Evolutionary conservation across 306 rosid species (phyloP).

Genomic region (Vigna reflexopilosa): DNA sequence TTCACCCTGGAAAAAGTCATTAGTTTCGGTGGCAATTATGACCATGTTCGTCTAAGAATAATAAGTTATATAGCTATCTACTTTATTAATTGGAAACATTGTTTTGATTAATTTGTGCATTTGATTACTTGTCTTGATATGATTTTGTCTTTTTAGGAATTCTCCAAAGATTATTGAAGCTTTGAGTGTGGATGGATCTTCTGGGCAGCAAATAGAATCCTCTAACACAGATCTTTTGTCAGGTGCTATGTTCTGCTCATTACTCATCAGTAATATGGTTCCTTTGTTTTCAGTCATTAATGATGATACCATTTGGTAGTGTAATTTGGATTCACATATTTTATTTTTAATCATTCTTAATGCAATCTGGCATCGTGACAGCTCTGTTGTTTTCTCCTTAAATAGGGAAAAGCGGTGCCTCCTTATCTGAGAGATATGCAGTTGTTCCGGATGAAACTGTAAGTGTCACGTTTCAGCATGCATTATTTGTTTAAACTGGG

Average conservation of each 20-base stretch:
- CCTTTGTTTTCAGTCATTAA: not conserved
- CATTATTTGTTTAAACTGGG: constrained; percentile 2
- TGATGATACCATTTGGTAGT: not conserved
- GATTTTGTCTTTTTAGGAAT: constrained; percentile 62
- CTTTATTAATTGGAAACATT: not conserved
- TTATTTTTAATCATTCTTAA: not conserved
- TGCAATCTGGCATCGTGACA: constrained; percentile 22
- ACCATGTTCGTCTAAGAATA: not conserved
- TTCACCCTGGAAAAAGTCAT: not conserved
- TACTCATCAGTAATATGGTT: constrained; percentile 8
- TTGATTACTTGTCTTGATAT: constrained; percentile 41
- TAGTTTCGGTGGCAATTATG: constrained; percentile 9
- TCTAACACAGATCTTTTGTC: constrained; percentile 69
- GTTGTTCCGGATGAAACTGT: constrained; percentile 95
- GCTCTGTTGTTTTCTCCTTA: constrained; percentile 3
- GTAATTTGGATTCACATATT: not conserved
- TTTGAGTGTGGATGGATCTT: constrained; percentile 87
- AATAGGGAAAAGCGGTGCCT: constrained; percentile 71
- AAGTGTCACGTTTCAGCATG: constrained; percentile 47
- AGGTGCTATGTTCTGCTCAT: constrained; percentile 59
- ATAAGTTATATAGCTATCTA: not conserved
- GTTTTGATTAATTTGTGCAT: constrained; percentile 23
- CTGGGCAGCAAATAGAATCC: constrained; percentile 77
- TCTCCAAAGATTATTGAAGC: constrained; percentile 77
- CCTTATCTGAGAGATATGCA: constrained; percentile 88